Evolutionary conservation across 805 yeast species (phyloP), one percentile per base, ranked within the genome.

Genomic region (Ogataea naganishii): DNA sequence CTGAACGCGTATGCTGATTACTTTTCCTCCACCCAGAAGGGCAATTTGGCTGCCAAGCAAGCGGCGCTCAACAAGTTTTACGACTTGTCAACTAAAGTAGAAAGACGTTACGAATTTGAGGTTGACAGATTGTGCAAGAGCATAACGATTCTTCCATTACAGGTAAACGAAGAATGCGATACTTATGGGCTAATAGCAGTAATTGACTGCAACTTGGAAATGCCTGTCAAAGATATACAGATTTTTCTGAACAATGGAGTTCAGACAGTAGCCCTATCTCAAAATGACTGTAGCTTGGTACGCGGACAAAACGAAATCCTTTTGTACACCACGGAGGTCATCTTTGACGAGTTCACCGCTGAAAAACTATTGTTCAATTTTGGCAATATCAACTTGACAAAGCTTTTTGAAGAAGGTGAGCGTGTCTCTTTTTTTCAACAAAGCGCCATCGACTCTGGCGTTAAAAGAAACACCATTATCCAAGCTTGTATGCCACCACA

Each of bases 1-100:
- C 34, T 66, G 8, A 44, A 42, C 3, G 58, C 72, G 1, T 64
- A 65, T 34, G 42, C 71, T 7, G 65, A 44, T 24, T 35, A 49
- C 13, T 36, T 48, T 7, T 39, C 41, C n/a, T n/a, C n/a, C n/a
- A n/a, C 9, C n/a, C 9, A 10, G 14, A 23, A 23, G n/a, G n/a
- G 14, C 14, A 23, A 8, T 9, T 15, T 15, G 9, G 13, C 4
- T 4, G 25, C 26, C 4, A 31, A 24, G 18, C 7, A 20, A 14
- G 25, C 32, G 4, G 26, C 54, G 8, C 41, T 46, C 32, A 31
- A 41, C 1, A 53, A 47, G 27, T 34, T 50, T 9, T 24, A 30
- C 6, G 26, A 34, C 7, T 34, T 38, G n/a, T 46, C 58, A 7
- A 18, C 16, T 8, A 22, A 33, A 13, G 24, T 46, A 20, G 30